Percentiles rank a stretch among this genome's conserved stretches.
These are phyloP conservation scores for Zelopaecilomyces penicillatus DNA, from an alignment of 2,329 filamentous ascomycete species.

Conservation along the genomic window DNA sequence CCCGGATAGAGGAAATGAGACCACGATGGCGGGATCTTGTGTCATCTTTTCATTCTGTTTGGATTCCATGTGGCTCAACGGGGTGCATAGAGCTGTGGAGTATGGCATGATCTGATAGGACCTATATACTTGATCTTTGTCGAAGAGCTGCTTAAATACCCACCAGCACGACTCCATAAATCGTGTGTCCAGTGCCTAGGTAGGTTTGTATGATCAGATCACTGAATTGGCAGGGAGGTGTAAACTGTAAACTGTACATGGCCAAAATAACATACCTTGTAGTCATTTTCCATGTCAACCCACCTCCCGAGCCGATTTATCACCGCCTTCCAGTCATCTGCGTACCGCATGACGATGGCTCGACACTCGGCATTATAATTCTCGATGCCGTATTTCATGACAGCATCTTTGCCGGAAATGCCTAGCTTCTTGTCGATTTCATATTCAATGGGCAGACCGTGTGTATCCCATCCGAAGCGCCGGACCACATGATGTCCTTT, in stretches of 20 bases:
- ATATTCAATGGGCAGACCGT: slow-evolving; percentile 47
- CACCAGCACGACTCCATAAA: slow-evolving; percentile 78
- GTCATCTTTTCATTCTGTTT: slow-evolving; percentile 70
- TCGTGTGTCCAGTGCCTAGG: slow-evolving; percentile 59
- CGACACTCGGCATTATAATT: slow-evolving; percentile 81
- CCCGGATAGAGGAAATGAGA: slow-evolving; percentile 60
- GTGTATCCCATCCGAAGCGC: slow-evolving; percentile 73
- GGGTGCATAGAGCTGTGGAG: slow-evolving; percentile 64
- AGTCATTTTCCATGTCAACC: slow-evolving; percentile 75
- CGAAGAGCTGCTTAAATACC: slow-evolving; percentile 67
- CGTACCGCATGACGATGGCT: slow-evolving; percentile 79
- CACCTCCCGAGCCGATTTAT: slow-evolving; percentile 64
- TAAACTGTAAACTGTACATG: neutral
- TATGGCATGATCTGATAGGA: slow-evolving; percentile 70
- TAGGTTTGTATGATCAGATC: neutral
- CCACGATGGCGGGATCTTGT: slow-evolving; percentile 64
- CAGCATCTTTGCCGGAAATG: slow-evolving; percentile 71
- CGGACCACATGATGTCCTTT: slow-evolving; percentile 80
- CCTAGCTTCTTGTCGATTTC: slow-evolving; percentile 88
- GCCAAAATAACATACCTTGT: slow-evolving; percentile 43
- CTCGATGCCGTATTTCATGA: slow-evolving; percentile 69
- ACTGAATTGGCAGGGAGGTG: neutral
- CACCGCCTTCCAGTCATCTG: slow-evolving; percentile 70
- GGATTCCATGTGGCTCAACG: slow-evolving; percentile 67
- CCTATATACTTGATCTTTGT: slow-evolving; percentile 63